A percentile compares a stretch with the other conserved stretches of the same genome.
phyloP scores from a whole-genome alignment of 768 basidiomycete genomes.

The Auriscalpium microsporum region DNA sequence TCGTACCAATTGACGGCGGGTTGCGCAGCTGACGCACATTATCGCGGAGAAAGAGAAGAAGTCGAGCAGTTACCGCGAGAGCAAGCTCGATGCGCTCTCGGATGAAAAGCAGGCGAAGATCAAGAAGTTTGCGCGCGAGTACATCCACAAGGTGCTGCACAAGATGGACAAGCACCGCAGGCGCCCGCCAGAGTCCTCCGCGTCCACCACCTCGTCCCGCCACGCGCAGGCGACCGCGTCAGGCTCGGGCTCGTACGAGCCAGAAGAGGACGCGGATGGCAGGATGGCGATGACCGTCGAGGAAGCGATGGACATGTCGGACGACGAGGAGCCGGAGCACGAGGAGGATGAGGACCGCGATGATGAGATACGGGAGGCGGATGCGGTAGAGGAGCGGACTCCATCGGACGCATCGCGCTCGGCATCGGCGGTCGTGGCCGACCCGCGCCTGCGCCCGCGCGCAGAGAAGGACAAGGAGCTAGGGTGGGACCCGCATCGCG shows the following conservation, averaged over 20 bases:
- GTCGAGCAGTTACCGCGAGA: conserved; percentile 62
- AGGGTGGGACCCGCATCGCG: neutral
- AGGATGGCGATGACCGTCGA: conserved; percentile 19
- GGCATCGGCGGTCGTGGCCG: conserved; percentile 2
- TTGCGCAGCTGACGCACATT: conserved; percentile 65
- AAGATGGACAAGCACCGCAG: conserved; percentile 46
- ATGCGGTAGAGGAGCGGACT: conserved; percentile 4
- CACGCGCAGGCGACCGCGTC: neutral
- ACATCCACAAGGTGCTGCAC: conserved; percentile 69
- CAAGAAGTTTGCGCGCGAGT: conserved; percentile 90
- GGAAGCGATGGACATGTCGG: conserved; percentile 20
- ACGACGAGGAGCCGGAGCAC: conserved; percentile 10
- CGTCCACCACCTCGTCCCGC: neutral
- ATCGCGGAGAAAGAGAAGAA: conserved; percentile 97
- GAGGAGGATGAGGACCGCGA: conserved; percentile 1
- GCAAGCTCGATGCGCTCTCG: conserved; percentile 63
- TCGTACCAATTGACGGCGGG: neutral
- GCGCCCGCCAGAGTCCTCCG: conserved; percentile 11
- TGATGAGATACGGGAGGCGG: conserved; percentile 15
- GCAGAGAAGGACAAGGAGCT: neutral
- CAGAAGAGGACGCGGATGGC: conserved; percentile 17
- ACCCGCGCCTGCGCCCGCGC: conserved; percentile 10
- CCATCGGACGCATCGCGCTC: conserved; percentile 13
- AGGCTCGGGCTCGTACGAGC: conserved; percentile 11
- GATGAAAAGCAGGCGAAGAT: conserved; percentile 87